Evolutionary conservation across 2,329 filamentous ascomycete species (phyloP).

Genomic region (Epichloe sibirici): DNA sequence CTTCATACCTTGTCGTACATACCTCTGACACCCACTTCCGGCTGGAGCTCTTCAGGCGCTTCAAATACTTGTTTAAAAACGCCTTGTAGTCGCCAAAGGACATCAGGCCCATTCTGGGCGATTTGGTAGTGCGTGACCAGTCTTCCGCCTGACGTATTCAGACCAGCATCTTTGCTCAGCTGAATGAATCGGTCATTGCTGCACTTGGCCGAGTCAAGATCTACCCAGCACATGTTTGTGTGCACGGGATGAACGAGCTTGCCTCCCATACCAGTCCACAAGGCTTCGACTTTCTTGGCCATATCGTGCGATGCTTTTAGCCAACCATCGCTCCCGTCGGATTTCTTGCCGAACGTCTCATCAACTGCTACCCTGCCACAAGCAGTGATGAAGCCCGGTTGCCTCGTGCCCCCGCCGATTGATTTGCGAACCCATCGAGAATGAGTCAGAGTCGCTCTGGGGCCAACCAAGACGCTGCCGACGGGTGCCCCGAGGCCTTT

Average conservation of each 20-base stretch:
- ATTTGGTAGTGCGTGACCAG: slow-evolving; percentile 48
- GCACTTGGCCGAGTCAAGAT: slow-evolving; percentile 49
- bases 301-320: slow-evolving; percentile 47
- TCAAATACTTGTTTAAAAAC: slow-evolving; percentile 34
- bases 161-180: slow-evolving; percentile 28
- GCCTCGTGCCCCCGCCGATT: slow-evolving; percentile 62
- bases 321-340: slow-evolving; percentile 37
- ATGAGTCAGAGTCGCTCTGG: slow-evolving; percentile 22
- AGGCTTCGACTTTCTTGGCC: slow-evolving; percentile 51
- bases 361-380: slow-evolving; percentile 57
- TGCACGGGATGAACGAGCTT: slow-evolving; percentile 57
- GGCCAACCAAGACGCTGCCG: slow-evolving; percentile 59
- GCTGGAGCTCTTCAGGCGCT: slow-evolving; percentile 5
- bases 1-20: slow-evolving; percentile 2
- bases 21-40: neutral
- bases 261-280: slow-evolving; percentile 62
- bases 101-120: slow-evolving; percentile 44
- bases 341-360: slow-evolving; percentile 28
- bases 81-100: slow-evolving; percentile 42
- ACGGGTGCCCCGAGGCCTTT: slow-evolving; percentile 76
- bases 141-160: slow-evolving; percentile 28
- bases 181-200: slow-evolving; percentile 24
- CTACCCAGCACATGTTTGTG: slow-evolving; percentile 89
- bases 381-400: slow-evolving; percentile 60
- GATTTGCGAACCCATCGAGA: slow-evolving; percentile 47